Conservation (phyloP, 305 asterid genomes). For the Coffea humblotiana region DNA sequence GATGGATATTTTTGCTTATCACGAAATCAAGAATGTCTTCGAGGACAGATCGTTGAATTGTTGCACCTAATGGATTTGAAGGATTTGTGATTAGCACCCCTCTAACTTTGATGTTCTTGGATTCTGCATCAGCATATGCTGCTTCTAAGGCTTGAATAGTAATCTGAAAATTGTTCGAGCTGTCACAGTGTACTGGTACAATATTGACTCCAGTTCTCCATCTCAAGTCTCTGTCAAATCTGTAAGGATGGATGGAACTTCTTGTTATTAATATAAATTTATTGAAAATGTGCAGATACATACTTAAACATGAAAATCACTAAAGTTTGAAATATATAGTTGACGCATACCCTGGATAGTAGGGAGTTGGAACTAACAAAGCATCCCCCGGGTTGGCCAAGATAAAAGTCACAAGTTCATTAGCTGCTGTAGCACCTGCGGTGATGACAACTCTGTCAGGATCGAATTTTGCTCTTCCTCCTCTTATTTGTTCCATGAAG, state of each 20-base stretch:
- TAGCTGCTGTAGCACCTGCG: slow-evolving; percentile 96
- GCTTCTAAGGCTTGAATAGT: slow-evolving; percentile 57
- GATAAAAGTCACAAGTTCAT: slow-evolving; percentile 80
- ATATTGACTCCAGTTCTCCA: slow-evolving; percentile 93
- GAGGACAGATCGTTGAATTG: slow-evolving; percentile 45
- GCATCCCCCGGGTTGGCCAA: slow-evolving; percentile 86
- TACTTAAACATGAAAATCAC: not conserved
- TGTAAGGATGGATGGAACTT: slow-evolving; percentile 25
- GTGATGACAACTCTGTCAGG: slow-evolving; percentile 80
- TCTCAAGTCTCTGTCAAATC: slow-evolving; percentile 81
- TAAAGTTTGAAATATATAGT: not conserved
- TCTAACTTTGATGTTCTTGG: slow-evolving; percentile 44
- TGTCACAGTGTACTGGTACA: slow-evolving; percentile 66
- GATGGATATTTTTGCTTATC: slow-evolving; percentile 54
- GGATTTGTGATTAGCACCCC: slow-evolving; percentile 81
- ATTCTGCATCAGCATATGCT: slow-evolving; percentile 50
- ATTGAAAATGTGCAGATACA: not conserved
- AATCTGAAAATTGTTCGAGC: slow-evolving; percentile 70
- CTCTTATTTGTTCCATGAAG: slow-evolving; percentile 87
- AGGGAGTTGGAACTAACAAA: slow-evolving; percentile 81
- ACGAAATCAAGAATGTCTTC: slow-evolving; percentile 58
- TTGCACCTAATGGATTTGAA: slow-evolving; percentile 79
- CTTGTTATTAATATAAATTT: not conserved
- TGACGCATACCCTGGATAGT: slow-evolving; percentile 76
- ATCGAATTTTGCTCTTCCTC: slow-evolving; percentile 71